Percentiles rank a stretch among this genome's conserved stretches.
phyloP scores from a whole-genome alignment of 306 rosid genomes.

The Coriaria nepalensis region DNA sequence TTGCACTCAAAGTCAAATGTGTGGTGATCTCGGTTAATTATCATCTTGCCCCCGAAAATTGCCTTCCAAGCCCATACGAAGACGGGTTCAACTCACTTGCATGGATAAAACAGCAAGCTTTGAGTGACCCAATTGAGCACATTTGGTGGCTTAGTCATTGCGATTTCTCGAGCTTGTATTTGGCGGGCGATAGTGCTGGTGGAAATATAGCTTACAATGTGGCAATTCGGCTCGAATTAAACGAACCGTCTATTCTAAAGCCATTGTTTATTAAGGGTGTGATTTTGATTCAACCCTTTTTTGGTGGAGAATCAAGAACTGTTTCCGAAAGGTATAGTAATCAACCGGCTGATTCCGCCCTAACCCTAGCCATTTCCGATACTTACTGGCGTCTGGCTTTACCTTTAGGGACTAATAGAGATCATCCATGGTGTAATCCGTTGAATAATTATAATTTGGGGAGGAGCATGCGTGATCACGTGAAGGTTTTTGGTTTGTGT shows the following conservation, averaged over 20 bases:
- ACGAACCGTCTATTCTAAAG: constrained; percentile 17
- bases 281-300: constrained; percentile 77
- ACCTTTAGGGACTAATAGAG: constrained; percentile 49
- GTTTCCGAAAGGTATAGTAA: constrained; percentile 36
- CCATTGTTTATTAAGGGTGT: constrained; percentile 38
- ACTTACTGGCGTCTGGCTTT: constrained; percentile 68
- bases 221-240: constrained; percentile 26
- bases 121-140: constrained; percentile 21
- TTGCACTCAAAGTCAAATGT: constrained; percentile 45
- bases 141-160: constrained; percentile 61
- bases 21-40: constrained; percentile 52
- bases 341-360: constrained; percentile 42
- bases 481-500: constrained; percentile 44
- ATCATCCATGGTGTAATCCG: constrained; percentile 76
- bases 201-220: constrained; percentile 76
- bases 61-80: constrained; percentile 65
- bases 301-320: constrained; percentile 68
- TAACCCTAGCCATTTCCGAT: constrained; percentile 45
- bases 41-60: constrained; percentile 62
- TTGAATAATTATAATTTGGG: constrained; percentile 16
- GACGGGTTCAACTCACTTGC: constrained; percentile 47
- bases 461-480: constrained; percentile 23
- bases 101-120: constrained; percentile 62
- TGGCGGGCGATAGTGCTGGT: constrained; percentile 87
- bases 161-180: constrained; percentile 30